Evolutionary conservation across 768 basidiomycete genomes (phyloP), one percentile per base, ranked within the genome.

Genomic region (Phaffia tasmanica): DNA sequence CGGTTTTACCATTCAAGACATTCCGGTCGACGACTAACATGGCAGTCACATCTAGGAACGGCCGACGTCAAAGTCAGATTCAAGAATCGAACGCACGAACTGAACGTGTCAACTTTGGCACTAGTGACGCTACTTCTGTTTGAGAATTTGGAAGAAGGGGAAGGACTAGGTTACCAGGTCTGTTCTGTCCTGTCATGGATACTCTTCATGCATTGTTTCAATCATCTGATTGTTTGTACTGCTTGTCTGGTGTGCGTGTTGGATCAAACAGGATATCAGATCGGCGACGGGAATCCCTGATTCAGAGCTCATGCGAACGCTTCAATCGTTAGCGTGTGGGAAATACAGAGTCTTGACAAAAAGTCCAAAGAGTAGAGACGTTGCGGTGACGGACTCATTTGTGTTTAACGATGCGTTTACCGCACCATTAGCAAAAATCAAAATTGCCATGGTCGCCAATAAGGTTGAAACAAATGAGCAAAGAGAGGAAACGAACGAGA

Each of bases 291-390:
- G 77, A 19, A 87, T 98, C 64, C 83, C 84, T 0, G 85, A 90
- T 23, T 69, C 69, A 0, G 93, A 98, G 65, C 81, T 98, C 1
- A 84, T 86, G 73, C 86, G 95, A n/a, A 87, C 91, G 71, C 81
- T 99, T 2, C 95, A 99, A 74, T 92, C 94, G 0, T 81, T 99
- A 27, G 93, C 95, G 0, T 97, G 94, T 73, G 91, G 88, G 14
- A 98, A 92, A 75, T 91, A 81, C 79, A 92, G 92, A 72, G 80
- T 99, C 32, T 77, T 99, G 70, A 90, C 85, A 77, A 98, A 98
- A 73, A 85, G 86, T 68, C 95, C 94, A 0, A 83, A 87, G 50
- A 84, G 89, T 11, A 83, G 93, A 51, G 93, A 98, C 25, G 82
- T 99, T 49, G 78, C 84, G 61, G 71, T 79, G 0, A 79, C 78